Conservation (phyloP, 139 green algal species). For the Choricystis sp. region DNA sequence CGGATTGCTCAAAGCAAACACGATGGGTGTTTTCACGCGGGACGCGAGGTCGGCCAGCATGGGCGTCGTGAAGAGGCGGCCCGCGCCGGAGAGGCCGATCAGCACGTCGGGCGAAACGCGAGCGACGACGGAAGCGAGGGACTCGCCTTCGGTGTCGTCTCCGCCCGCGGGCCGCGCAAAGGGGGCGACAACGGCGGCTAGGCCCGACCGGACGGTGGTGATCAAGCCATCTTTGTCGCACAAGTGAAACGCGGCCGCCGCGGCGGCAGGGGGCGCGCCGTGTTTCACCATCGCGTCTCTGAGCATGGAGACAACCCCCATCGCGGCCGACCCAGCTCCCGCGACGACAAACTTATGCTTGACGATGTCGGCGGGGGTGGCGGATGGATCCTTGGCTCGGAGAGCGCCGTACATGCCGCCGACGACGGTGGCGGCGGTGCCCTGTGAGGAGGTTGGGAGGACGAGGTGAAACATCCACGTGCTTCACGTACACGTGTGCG, state of each 20-base stretch:
- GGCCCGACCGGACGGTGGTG: constrained; percentile 14
- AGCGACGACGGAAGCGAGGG: constrained; percentile 43
- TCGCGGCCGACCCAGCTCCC: constrained; percentile 51
- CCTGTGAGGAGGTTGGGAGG: constrained; percentile 11
- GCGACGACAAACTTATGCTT: constrained; percentile 44
- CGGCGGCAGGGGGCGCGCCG: constrained; percentile 27
- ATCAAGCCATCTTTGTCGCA: constrained; percentile 43
- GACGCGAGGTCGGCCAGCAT: constrained; percentile 29
- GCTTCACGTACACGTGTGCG: neutral
- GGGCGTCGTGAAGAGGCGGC: constrained; percentile 43
- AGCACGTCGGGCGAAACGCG: constrained; percentile 59
- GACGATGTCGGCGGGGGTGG: constrained; percentile 14
- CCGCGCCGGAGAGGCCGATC: constrained; percentile 52
- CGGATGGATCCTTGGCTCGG: constrained; percentile 9
- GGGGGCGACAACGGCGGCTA: constrained; percentile 30
- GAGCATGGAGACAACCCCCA: constrained; percentile 46
- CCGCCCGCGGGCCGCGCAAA: constrained; percentile 38
- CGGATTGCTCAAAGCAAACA: constrained; percentile 85
- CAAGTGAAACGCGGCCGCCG: constrained; percentile 46
- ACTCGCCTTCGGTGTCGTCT: constrained; percentile 28
- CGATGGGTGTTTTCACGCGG: constrained; percentile 55
- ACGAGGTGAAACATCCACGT: neutral
- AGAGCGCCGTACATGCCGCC: constrained; percentile 44
- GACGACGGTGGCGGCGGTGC: constrained; percentile 38
- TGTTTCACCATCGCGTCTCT: constrained; percentile 51